These are phyloP conservation scores for Akebia trifoliata DNA, from an alignment of 164 flowering plant genomes.

Conservation along the genomic window DNA sequence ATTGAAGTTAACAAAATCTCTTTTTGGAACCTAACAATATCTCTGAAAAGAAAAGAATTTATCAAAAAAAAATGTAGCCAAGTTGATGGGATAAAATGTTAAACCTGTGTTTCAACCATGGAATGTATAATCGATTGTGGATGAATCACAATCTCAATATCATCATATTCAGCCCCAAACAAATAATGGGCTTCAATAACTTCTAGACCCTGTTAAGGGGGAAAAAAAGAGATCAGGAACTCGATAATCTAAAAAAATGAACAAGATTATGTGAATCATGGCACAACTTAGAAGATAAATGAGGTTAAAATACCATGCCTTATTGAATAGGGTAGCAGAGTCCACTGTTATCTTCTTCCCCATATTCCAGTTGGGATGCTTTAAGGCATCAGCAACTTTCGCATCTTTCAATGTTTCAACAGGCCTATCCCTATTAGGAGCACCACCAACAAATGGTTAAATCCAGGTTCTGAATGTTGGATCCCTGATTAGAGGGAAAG, in stretches of 20 bases:
- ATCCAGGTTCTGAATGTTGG: conserved; percentile 1
- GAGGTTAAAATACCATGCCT: conserved; percentile 38
- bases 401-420: conserved; percentile 91
- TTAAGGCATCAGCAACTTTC: conserved; percentile 94
- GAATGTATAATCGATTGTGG: conserved; percentile 98
- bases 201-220: conserved; percentile 73
- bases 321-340: conserved; percentile 98
- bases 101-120: conserved; percentile 96
- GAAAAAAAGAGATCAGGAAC: conserved; percentile 5
- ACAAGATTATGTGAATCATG: not conserved
- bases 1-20: not conserved
- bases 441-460: conserved; percentile 9
- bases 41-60: not conserved
- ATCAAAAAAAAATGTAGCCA: not conserved
- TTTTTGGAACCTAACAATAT: not conserved
- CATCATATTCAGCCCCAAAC: conserved; percentile 89
- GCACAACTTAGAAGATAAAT: not conserved
- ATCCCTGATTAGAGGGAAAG: not conserved
- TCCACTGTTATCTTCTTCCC: conserved; percentile 97
- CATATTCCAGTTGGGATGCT: conserved; percentile 99
- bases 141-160: conserved; percentile 91
- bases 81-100: not conserved
- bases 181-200: conserved; percentile 98
- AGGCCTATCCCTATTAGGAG: conserved; percentile 81
- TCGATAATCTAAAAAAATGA: not conserved